phyloP scores from a whole-genome alignment of 176 grass and related monocot species.

The Oryza punctata region DNA sequence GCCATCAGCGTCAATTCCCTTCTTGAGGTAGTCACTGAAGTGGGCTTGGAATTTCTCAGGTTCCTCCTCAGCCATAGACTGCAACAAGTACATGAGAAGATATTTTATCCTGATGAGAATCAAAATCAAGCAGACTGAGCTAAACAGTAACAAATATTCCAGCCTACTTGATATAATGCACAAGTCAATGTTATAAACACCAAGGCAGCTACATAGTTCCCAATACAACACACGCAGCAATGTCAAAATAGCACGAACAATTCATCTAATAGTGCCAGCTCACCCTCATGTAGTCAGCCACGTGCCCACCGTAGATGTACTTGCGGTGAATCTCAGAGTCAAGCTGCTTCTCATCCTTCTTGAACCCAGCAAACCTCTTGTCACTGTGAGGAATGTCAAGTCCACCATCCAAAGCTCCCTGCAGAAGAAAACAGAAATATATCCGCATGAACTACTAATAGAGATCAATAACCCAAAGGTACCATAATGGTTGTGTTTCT shows the following conservation, averaged over 20 bases:
- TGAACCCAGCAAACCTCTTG: slow-evolving; percentile 88
- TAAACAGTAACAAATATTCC: background rate
- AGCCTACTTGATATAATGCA: background rate
- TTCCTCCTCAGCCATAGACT: slow-evolving; percentile 78
- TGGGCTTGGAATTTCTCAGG: slow-evolving; percentile 82
- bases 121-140: background rate
- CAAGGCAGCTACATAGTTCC: background rate
- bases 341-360: slow-evolving; percentile 70
- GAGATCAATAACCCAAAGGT: background rate
- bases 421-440: background rate
- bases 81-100: background rate
- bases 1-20: slow-evolving; percentile 59
- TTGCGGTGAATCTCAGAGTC: slow-evolving; percentile 76
- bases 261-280: background rate
- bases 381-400: slow-evolving; percentile 86
- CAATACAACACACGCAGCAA: background rate
- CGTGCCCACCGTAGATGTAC: slow-evolving; percentile 78
- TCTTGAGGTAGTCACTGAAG: slow-evolving; percentile 82
- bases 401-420: slow-evolving; percentile 87
- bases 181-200: background rate
- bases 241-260: background rate
- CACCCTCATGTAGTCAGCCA: slow-evolving; percentile 85
- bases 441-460: background rate
- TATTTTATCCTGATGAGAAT: background rate
- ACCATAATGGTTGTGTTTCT: background rate